Evolutionary conservation across 495 filamentous ascomycete genomes (phyloP).

Genomic region (Apiosordaria backusii): DNA sequence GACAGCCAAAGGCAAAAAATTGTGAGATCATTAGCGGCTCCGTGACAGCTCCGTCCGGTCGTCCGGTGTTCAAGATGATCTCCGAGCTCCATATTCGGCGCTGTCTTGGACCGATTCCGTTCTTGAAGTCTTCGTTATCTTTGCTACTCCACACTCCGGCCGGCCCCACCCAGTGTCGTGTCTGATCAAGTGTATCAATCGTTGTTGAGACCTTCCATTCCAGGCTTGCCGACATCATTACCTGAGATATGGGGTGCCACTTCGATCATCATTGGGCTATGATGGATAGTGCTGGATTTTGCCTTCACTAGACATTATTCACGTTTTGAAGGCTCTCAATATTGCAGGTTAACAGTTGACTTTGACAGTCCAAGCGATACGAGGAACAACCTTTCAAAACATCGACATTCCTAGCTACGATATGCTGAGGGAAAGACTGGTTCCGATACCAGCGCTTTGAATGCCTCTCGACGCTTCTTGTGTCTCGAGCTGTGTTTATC

Average conservation of each 20-base stretch:
- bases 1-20: neutral
- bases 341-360: too few species aligned
- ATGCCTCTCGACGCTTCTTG: neutral
- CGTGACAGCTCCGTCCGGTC: neutral
- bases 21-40: neutral
- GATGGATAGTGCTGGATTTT: too few species aligned
- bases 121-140: neutral
- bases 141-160: neutral
- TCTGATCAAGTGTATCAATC: neutral
- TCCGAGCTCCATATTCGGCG: neutral
- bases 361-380: too few species aligned
- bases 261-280: too few species aligned
- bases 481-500: conserved; percentile 1
- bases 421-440: too few species aligned
- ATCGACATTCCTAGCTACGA: too few species aligned
- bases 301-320: too few species aligned
- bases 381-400: too few species aligned
- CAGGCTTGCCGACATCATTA: neutral
- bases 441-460: neutral
- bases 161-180: neutral
- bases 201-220: neutral
- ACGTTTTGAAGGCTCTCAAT: too few species aligned
- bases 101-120: neutral
- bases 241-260: neutral
- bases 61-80: neutral